Conservation (phyloP, 176 grass and related monocot genomes). For the Carex kokanica region DNA sequence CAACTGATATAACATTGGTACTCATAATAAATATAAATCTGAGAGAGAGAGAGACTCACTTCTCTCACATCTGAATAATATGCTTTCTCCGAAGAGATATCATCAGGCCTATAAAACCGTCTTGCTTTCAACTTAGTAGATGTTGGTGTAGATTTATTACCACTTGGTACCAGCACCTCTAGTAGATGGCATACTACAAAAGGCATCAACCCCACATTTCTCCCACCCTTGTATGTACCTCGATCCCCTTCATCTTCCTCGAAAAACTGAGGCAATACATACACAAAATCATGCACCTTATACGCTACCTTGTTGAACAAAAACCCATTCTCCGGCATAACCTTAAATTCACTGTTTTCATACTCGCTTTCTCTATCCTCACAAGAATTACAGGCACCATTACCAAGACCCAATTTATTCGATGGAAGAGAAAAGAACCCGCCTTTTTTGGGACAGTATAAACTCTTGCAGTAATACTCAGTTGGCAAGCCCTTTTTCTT, state of each 20-base stretch:
- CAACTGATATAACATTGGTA: not conserved
- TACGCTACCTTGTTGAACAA: slow-evolving; percentile 57
- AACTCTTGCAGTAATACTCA: slow-evolving; percentile 80
- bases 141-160: slow-evolving; percentile 48
- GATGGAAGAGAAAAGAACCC: slow-evolving; percentile 68
- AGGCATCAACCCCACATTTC: slow-evolving; percentile 91
- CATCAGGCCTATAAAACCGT: slow-evolving; percentile 95
- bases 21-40: slow-evolving; percentile 19
- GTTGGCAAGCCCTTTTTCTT: slow-evolving; percentile 79
- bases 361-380: slow-evolving; percentile 43
- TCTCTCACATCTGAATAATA: slow-evolving; percentile 95
- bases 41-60: slow-evolving; percentile 42
- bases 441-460: slow-evolving; percentile 84
- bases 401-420: slow-evolving; percentile 80
- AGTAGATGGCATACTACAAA: slow-evolving; percentile 82
- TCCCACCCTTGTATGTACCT: slow-evolving; percentile 68
- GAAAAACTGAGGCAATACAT: slow-evolving; percentile 77
- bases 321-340: slow-evolving; percentile 62
- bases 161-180: slow-evolving; percentile 39
- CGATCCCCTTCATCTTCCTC: slow-evolving; percentile 34
- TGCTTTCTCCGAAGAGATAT: slow-evolving; percentile 79
- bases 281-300: slow-evolving; percentile 69
- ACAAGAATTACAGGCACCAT: slow-evolving; percentile 74
- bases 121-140: slow-evolving; percentile 70
- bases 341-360: slow-evolving; percentile 48